Percentiles rank a stretch among this genome's conserved stretches.
These are phyloP conservation scores for Tylopilus cervinicoccineus DNA, from an alignment of 768 basidiomycete genomes.

Conservation along the genomic window DNA sequence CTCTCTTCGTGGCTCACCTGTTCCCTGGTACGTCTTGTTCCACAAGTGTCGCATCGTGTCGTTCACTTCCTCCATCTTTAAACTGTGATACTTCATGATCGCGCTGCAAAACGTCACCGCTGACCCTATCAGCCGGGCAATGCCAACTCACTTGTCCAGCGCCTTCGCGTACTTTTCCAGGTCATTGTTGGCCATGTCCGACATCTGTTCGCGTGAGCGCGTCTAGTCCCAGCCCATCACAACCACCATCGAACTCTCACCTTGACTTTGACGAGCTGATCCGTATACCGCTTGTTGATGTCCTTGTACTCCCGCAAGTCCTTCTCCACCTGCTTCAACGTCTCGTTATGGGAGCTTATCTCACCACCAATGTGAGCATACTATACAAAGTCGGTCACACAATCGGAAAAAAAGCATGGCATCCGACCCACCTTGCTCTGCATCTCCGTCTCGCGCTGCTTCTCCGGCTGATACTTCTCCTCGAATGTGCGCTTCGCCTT, in stretches of 20 bases:
- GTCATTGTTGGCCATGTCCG: constrained; percentile 96
- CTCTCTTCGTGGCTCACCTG: constrained; percentile 49
- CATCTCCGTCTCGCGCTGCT: constrained; percentile 67
- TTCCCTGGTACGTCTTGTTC: constrained; percentile 99
- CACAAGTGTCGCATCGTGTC: constrained; percentile 95
- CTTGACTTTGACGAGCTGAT: constrained; percentile 94
- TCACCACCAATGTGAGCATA: constrained; percentile 83
- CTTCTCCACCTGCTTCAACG: constrained; percentile 57
- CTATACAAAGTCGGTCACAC: constrained; percentile 35
- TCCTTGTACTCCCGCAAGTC: constrained; percentile 87
- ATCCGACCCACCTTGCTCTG: constrained; percentile 57
- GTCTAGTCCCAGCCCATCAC: background rate
- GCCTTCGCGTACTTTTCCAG: constrained; percentile 98
- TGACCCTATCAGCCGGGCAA: background rate
- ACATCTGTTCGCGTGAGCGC: constrained; percentile 62
- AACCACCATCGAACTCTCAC: constrained; percentile 36
- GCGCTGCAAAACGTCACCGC: constrained; percentile 53
- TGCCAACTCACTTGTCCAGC: constrained; percentile 74
- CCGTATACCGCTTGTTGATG: constrained; percentile 79
- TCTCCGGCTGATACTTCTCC: constrained; percentile 67
- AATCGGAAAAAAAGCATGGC: background rate
- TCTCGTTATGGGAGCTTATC: constrained; percentile 65
- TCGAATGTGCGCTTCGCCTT: constrained; percentile 84
- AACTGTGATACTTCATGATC: constrained; percentile 95
- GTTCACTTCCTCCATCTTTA: constrained; percentile 99